Evolutionary conservation across 2,329 filamentous ascomycete species (phyloP).

Genomic region (Corynespora cassiicola): DNA sequence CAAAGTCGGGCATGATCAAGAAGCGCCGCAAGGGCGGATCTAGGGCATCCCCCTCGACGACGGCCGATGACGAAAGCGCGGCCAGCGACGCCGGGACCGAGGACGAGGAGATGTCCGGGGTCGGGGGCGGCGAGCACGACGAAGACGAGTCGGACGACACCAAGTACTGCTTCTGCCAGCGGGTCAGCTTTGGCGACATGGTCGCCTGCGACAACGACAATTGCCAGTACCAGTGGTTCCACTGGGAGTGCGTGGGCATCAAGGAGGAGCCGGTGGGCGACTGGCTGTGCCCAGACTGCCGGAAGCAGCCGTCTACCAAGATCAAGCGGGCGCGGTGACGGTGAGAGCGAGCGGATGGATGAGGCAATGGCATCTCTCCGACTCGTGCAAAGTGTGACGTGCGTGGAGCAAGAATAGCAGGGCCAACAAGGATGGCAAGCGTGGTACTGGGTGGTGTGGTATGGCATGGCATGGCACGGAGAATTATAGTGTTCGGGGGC

Average conservation of each 20-base stretch:
- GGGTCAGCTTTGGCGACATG: conserved; percentile 86
- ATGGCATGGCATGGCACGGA: too few relatives aligned
- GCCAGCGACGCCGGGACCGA: conserved; percentile 52
- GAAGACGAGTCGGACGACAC: conserved; percentile 79
- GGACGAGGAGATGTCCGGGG: conserved; percentile 60
- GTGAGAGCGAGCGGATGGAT: conserved; percentile 1
- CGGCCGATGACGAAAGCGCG: conserved; percentile 60
- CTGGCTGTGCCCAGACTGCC: conserved; percentile 56
- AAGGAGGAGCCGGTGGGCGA: conserved; percentile 58
- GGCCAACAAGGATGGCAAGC: too few relatives aligned
- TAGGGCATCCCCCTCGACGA: conserved; percentile 49
- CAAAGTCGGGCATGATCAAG: conserved; percentile 44
- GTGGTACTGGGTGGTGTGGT: too few relatives aligned
- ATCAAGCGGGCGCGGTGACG: conserved; percentile 47
- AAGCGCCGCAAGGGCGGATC: conserved; percentile 46
- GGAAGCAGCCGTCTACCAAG: conserved; percentile 46
- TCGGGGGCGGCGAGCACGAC: conserved; percentile 44
- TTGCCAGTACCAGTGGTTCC: conserved; percentile 86
- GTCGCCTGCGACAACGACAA: conserved; percentile 85
- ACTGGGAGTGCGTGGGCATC: conserved; percentile 69
- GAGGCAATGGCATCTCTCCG: too few relatives aligned
- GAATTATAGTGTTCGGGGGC: too few relatives aligned
- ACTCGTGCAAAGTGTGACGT: too few relatives aligned
- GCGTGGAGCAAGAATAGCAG: too few relatives aligned
- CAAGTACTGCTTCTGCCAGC: conserved; percentile 82